Percentiles rank a stretch among this genome's conserved stretches.
These are phyloP conservation scores for Eleusine indica DNA, from an alignment of 176 grass and related monocot species.

Conservation along the genomic window DNA sequence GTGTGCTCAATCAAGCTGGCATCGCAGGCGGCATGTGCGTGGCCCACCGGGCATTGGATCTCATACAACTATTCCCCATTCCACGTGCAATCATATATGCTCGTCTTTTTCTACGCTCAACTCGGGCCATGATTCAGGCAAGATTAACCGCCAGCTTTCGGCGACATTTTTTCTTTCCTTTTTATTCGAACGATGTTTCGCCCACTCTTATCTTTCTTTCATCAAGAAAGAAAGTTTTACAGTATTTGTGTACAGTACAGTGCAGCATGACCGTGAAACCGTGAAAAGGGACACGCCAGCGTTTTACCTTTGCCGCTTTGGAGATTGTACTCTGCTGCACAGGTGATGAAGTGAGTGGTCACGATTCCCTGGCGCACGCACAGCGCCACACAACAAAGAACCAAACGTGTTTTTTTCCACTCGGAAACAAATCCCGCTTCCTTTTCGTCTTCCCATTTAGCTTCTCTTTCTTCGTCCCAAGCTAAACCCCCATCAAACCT, in stretches of 20 bases:
- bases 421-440: constrained; percentile 26
- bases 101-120: constrained; percentile 5
- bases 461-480: not conserved
- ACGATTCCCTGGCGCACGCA: not conserved
- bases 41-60: constrained; percentile 22
- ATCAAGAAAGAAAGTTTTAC: too few species aligned
- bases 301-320: too few species aligned
- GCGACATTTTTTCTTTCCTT: not conserved
- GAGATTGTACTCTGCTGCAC: not conserved
- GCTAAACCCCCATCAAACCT: not conserved
- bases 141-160: not conserved
- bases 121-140: not conserved
- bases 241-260: too few species aligned
- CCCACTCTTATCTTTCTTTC: too few species aligned
- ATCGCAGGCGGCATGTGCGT: not conserved
- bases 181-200: too few species aligned
- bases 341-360: not conserved
- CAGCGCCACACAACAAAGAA: not conserved
- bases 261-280: not conserved
- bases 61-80: not conserved
- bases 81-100: not conserved
- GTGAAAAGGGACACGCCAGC: not conserved
- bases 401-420: not conserved
- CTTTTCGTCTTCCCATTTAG: not conserved
- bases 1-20: not conserved